Evolutionary conservation across 495 filamentous ascomycete species (phyloP), one percentile per base, ranked within the genome.

Genomic region (Cairneyella variabilis): DNA sequence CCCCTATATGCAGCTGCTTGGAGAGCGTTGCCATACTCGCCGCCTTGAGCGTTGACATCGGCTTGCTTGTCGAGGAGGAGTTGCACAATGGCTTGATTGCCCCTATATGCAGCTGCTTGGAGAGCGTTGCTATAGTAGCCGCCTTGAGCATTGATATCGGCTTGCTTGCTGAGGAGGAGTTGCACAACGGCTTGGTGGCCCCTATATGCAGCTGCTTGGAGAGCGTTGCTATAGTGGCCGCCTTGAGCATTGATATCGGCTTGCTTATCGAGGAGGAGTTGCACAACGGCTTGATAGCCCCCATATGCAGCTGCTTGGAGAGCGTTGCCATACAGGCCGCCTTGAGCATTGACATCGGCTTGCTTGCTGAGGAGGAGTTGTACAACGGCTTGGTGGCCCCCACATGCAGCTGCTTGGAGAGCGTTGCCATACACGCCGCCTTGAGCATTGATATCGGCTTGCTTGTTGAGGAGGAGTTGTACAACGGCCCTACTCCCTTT

Each of bases 121-220:
- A 61, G 51, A 22, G 58, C 27, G 12, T 36, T 59, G 10, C 50
- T 34, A 46, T 58, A 39, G 11, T 41, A 11, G 47, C 41, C 41
- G n/a, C 41, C 55, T 48, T 26, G 38, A 14, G 52, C 52, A 21
- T 59, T 59, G 25, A 51, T 30, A 14, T 56, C 51, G 43, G 57
- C 65, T 25, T 57, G 59, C 3, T 61, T 44, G 14, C 62, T 40
- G 10, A 67, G 54, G 14, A 69, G 57, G 28, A 68, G 30, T 16
- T 57, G 12, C 8, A 64, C 63, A 2, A 64, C 44, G 14, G 37
- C 36, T 25, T 52, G 10, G 21, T 62, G 17, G 0, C 57, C 55
- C 9, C 18, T 3, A 27, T 14, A 20, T 17, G 44, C 51, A 38
- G 64, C 62, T 1, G 51, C 53, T 32, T 65, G 55, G 9, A 67